Conservation (phyloP, 306 rosid genomes). For the Castanospermum australe region DNA sequence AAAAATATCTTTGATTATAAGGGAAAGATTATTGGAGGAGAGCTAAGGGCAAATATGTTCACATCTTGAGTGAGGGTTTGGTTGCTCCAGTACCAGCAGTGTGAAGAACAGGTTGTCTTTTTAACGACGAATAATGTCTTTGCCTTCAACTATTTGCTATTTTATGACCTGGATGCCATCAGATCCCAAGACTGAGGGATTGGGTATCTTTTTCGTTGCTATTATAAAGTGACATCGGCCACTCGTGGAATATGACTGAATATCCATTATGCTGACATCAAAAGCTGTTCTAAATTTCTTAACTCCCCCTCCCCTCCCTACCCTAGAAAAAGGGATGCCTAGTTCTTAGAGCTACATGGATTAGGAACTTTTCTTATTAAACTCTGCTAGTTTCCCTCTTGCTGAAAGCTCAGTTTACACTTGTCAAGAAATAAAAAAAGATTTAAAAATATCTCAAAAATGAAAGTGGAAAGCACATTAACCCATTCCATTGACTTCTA, state of each 20-base stretch:
- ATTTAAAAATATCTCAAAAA: background rate
- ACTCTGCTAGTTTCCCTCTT: background rate
- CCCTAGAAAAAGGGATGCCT: background rate
- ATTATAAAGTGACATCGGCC: background rate
- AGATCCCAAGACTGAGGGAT: slow-evolving; percentile 15
- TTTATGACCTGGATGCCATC: slow-evolving; percentile 10
- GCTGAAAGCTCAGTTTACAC: background rate
- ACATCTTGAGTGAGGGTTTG: background rate
- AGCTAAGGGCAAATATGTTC: background rate
- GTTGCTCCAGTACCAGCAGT: background rate
- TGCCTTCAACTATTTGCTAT: background rate
- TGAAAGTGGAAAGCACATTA: background rate
- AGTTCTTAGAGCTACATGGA: background rate
- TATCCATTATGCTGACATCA: background rate
- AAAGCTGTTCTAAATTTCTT: background rate
- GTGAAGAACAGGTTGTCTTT: background rate
- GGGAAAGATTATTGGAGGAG: background rate
- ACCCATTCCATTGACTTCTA: background rate
- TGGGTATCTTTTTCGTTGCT: background rate
- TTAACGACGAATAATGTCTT: background rate
- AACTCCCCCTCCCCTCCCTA: background rate
- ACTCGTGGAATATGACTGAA: background rate
- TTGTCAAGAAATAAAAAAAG: background rate
- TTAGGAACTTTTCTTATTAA: background rate
- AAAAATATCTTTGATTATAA: background rate